These are phyloP conservation scores for Aspergillus sclerotioniger DNA, from an alignment of 495 filamentous ascomycete species.

Conservation along the genomic window DNA sequence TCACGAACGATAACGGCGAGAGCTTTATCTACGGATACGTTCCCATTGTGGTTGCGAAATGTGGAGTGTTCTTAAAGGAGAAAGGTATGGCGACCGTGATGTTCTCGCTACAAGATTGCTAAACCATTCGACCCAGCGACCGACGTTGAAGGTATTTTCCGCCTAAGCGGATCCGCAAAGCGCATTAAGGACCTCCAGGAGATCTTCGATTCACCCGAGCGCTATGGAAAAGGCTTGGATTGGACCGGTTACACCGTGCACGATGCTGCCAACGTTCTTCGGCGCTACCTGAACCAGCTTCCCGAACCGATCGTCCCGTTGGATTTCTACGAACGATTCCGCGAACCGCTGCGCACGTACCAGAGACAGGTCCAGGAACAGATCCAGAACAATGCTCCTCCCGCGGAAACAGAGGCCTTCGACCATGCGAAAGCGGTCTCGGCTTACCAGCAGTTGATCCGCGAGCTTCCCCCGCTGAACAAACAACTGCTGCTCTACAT, in stretches of 20 bases:
- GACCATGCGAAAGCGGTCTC: conserved; percentile 73
- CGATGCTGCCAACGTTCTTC: conserved; percentile 95
- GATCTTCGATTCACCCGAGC: conserved; percentile 90
- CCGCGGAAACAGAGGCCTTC: conserved; percentile 52
- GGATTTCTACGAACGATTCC: conserved; percentile 88
- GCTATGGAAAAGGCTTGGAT: conserved; percentile 94
- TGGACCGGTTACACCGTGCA: conserved; percentile 99
- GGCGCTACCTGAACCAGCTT: conserved; percentile 91
- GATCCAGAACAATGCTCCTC: conserved; percentile 34
- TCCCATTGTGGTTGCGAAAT: conserved; percentile 97
- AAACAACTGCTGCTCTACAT: conserved; percentile 95
- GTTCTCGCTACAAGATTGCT: not conserved
- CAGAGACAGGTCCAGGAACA: conserved; percentile 64
- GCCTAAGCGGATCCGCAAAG: conserved; percentile 93
- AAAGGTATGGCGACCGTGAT: conserved; percentile 65
- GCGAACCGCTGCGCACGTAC: conserved; percentile 77
- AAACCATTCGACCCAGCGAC: conserved; percentile 62
- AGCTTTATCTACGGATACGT: conserved; percentile 99
- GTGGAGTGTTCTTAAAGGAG: conserved; percentile 96
- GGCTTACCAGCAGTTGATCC: conserved; percentile 86
- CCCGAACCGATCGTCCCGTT: conserved; percentile 94
- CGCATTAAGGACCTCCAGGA: conserved; percentile 94
- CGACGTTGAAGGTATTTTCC: conserved; percentile 95
- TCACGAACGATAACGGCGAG: conserved; percentile 84
- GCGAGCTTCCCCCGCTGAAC: conserved; percentile 88